A percentile compares a stretch with the other conserved stretches of the same genome.
Evolutionary conservation across 1,284 basidiomycete genomes (phyloP).

Genomic region (Pseudozyma hubeiensis): DNA sequence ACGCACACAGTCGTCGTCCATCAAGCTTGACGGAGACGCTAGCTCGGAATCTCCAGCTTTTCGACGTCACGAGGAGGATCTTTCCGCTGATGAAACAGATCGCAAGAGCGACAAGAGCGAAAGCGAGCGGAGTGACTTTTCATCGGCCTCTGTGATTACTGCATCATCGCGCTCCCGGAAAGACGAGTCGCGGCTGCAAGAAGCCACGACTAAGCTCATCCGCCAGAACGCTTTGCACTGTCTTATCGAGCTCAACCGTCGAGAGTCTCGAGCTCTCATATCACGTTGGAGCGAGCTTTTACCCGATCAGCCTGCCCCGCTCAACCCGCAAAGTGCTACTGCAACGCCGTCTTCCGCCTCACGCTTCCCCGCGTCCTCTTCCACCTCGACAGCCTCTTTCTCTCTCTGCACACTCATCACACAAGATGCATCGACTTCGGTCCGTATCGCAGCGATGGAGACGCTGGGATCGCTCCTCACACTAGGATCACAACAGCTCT

Average conservation of each 20-base stretch:
- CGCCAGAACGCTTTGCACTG: constrained; percentile 38
- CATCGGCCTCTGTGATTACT: constrained; percentile 15
- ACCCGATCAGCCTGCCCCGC: constrained; percentile 17
- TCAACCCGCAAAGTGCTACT: neutral
- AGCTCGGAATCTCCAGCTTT: neutral
- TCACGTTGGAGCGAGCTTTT: constrained; percentile 27
- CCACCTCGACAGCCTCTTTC: neutral
- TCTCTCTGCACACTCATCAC: constrained; percentile 37
- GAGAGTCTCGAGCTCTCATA: constrained; percentile 15
- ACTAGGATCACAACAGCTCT: constrained; percentile 27
- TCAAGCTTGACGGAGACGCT: neutral
- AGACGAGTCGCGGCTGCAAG: constrained; percentile 29
- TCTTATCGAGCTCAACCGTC: constrained; percentile 33
- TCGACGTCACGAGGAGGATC: neutral
- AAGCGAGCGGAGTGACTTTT: constrained; percentile 42
- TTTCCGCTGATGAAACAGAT: constrained; percentile 28
- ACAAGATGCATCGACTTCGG: constrained; percentile 20
- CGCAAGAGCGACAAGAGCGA: constrained; percentile 42
- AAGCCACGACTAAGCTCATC: constrained; percentile 22
- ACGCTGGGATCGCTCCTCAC: constrained; percentile 26
- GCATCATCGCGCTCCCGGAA: constrained; percentile 9
- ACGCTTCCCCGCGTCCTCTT: constrained; percentile 7
- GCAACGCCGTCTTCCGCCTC: neutral
- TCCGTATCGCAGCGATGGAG: constrained; percentile 28
- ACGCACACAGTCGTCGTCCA: too few relatives aligned